Conservation (phyloP, 2,329 filamentous ascomycete genomes). For the Fusarium sarcochroum region DNA sequence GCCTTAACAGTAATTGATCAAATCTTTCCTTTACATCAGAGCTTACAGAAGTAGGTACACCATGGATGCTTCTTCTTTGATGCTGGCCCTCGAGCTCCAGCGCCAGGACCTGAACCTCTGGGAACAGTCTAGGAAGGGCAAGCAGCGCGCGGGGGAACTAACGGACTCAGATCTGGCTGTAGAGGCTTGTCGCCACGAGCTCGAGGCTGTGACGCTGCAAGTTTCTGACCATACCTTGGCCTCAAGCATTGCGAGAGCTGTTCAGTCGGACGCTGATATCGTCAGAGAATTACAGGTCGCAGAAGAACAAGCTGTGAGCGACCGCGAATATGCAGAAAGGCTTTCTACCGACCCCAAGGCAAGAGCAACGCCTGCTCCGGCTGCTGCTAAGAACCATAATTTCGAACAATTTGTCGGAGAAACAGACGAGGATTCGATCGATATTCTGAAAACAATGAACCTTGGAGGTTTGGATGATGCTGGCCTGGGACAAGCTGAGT, state of each 20-base stretch:
- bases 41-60: too few species aligned
- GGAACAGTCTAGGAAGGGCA: conserved; percentile 17
- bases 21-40: too few species aligned
- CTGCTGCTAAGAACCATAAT: background rate
- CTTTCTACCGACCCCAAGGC: background rate
- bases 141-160: conserved; percentile 11
- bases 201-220: background rate
- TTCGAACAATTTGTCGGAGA: background rate
- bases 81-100: conserved; percentile 27
- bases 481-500: background rate
- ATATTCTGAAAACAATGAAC: conserved; percentile 4
- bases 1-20: too few species aligned
- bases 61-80: conserved; percentile 8
- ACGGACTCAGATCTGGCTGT: conserved; percentile 18
- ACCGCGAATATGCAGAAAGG: conserved; percentile 11
- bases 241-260: conserved; percentile 26
- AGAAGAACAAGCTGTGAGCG: conserved; percentile 5
- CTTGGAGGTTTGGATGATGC: background rate
- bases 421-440: conserved; percentile 1
- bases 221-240: background rate
- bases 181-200: conserved; percentile 1
- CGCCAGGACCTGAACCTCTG: conserved; percentile 3
- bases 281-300: background rate
- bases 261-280: background rate
- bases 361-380: background rate